Evolutionary conservation across 1,284 basidiomycete genomes (phyloP).

Genomic region (Cutaneotrichosporon cutaneum): DNA sequence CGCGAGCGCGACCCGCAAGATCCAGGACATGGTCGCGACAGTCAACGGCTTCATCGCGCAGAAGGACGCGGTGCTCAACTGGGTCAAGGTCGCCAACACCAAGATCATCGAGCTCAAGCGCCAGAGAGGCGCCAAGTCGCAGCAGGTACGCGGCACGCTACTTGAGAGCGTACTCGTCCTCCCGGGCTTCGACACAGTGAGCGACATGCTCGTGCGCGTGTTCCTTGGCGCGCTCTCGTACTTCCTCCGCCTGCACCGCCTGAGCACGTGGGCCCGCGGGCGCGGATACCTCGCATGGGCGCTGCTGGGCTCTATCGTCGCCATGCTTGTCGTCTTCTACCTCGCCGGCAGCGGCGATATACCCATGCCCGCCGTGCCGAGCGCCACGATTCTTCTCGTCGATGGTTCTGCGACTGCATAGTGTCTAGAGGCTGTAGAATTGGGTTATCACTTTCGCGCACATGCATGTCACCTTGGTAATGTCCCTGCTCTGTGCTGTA

Average conservation of each 20-base stretch:
- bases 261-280: conserved; percentile 11
- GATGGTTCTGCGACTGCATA: neutral
- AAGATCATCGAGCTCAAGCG: conserved; percentile 13
- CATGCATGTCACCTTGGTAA: neutral
- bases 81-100: conserved; percentile 29
- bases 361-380: neutral
- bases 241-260: conserved; percentile 11
- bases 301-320: conserved; percentile 4
- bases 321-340: conserved; percentile 19
- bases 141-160: conserved; percentile 22
- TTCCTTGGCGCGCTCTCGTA: conserved; percentile 13
- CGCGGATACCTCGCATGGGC: conserved; percentile 17
- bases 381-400: neutral
- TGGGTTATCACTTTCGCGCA: too few relatives aligned
- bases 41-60: conserved; percentile 32
- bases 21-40: conserved; percentile 28
- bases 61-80: conserved; percentile 32
- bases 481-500: neutral
- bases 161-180: conserved; percentile 15
- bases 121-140: conserved; percentile 10
- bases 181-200: conserved; percentile 13
- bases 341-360: neutral
- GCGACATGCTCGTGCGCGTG: conserved; percentile 14
- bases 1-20: conserved; percentile 10
- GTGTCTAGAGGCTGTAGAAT: neutral